These are phyloP conservation scores for Nakazawaea ambrosiae DNA, from an alignment of 805 yeast species.

Conservation along the genomic window DNA sequence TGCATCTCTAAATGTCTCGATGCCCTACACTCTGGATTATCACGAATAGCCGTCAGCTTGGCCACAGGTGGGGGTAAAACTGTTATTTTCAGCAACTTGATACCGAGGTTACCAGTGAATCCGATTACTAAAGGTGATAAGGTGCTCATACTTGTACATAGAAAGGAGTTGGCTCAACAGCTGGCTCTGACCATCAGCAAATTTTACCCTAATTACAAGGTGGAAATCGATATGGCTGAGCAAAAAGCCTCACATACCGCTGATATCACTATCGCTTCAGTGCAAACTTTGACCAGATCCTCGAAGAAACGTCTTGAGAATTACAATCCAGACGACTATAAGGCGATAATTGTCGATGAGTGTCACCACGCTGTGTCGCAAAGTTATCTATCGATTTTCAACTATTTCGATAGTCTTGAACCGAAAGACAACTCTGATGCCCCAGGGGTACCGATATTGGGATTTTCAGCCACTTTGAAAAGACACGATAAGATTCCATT, in stretches of 20 bases:
- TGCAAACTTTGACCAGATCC: slow-evolving; percentile 51
- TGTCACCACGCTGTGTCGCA: slow-evolving; percentile 86
- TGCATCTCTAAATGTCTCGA: slow-evolving; percentile 53
- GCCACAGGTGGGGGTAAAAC: slow-evolving; percentile 98
- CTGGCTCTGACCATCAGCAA: slow-evolving; percentile 44
- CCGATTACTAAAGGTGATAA: slow-evolving; percentile 24
- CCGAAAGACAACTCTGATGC: slow-evolving; percentile 23
- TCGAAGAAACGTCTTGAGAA: slow-evolving; percentile 34
- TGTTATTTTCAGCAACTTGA: slow-evolving; percentile 59
- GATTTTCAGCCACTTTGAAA: slow-evolving; percentile 84
- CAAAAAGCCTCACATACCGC: slow-evolving; percentile 33
- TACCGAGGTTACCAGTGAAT: slow-evolving; percentile 29
- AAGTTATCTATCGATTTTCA: slow-evolving; percentile 52
- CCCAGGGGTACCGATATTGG: slow-evolving; percentile 57
- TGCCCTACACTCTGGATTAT: slow-evolving; percentile 36
- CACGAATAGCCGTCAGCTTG: slow-evolving; percentile 70
- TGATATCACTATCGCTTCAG: slow-evolving; percentile 73
- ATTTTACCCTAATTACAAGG: slow-evolving; percentile 41
- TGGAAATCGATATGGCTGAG: slow-evolving; percentile 68
- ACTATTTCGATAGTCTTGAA: slow-evolving; percentile 46
- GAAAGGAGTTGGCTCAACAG: slow-evolving; percentile 72
- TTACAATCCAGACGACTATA: slow-evolving; percentile 54
- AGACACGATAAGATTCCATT: slow-evolving; percentile 66
- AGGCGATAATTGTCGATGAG: slow-evolving; percentile 78
- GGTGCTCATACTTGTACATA: slow-evolving; percentile 67